These are phyloP conservation scores for Aureobasidium lini DNA, from an alignment of 2,329 filamentous ascomycete species.

Conservation along the genomic window DNA sequence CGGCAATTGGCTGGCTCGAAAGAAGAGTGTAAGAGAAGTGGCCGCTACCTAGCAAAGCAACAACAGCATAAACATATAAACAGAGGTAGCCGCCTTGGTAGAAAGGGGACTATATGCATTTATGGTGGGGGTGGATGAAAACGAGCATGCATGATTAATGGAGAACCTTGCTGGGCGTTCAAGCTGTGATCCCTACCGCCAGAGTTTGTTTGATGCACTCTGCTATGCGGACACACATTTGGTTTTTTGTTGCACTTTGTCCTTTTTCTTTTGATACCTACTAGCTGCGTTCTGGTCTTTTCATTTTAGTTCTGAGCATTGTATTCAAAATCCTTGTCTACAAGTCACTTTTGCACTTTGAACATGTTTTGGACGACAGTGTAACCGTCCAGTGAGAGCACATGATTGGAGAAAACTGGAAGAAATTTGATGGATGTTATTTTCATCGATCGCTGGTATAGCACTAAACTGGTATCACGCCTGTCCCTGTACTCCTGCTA, in stretches of 20 bases:
- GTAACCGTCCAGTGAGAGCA: too few relatives aligned
- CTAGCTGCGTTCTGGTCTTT: neutral
- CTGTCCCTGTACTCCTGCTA: neutral
- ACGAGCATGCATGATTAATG: neutral
- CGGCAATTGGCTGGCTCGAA: constrained; percentile 6
- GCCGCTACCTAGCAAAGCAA: neutral
- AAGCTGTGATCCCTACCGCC: neutral
- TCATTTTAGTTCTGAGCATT: too few relatives aligned
- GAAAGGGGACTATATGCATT: neutral
- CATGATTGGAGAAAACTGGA: neutral
- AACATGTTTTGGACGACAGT: too few relatives aligned
- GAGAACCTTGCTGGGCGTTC: neutral
- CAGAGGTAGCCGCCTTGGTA: neutral
- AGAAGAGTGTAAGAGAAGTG: neutral
- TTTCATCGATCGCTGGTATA: neutral
- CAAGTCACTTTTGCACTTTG: neutral
- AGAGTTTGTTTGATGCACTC: neutral
- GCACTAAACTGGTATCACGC: neutral
- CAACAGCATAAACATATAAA: neutral
- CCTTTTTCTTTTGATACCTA: neutral
- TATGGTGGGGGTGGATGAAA: neutral
- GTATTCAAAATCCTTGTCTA: neutral
- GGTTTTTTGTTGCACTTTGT: neutral
- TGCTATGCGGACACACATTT: neutral
- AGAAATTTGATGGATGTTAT: neutral